Conservation (phyloP, 768 basidiomycete species). For the Suillus weaverae region DNA sequence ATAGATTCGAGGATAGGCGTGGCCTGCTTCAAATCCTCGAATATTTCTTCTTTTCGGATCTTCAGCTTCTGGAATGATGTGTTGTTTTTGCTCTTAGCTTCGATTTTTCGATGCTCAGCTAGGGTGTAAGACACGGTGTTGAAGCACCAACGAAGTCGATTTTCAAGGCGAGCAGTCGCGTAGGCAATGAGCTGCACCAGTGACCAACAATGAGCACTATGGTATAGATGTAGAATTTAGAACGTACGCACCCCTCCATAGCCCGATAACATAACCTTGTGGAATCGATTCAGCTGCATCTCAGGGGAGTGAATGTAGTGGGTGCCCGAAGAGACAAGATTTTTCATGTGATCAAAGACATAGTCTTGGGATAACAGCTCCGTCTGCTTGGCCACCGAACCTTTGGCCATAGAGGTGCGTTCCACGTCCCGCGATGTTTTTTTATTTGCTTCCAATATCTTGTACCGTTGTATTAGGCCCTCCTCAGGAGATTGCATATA, state of each 20-base stretch:
- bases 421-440: neutral
- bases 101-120: no score
- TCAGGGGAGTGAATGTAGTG: slow-evolving; percentile 1
- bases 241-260: neutral
- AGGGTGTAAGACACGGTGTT: no score
- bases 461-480: slow-evolving; percentile 1
- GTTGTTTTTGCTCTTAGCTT: no score
- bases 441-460: neutral
- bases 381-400: neutral
- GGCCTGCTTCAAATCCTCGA: no score
- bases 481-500: slow-evolving; percentile 1
- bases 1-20: no score
- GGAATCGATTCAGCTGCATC: neutral
- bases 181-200: neutral
- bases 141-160: neutral
- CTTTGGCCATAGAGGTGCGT: neutral
- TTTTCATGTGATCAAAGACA: neutral
- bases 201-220: neutral
- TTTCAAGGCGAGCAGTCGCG: neutral
- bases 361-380: slow-evolving; percentile 4
- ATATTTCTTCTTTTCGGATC: no score
- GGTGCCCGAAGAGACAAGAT: neutral
- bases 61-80: no score
- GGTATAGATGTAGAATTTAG: neutral
- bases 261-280: neutral